phyloP scores from a whole-genome alignment of 345 rosid genomes.

The Limnanthes douglasii region DNA sequence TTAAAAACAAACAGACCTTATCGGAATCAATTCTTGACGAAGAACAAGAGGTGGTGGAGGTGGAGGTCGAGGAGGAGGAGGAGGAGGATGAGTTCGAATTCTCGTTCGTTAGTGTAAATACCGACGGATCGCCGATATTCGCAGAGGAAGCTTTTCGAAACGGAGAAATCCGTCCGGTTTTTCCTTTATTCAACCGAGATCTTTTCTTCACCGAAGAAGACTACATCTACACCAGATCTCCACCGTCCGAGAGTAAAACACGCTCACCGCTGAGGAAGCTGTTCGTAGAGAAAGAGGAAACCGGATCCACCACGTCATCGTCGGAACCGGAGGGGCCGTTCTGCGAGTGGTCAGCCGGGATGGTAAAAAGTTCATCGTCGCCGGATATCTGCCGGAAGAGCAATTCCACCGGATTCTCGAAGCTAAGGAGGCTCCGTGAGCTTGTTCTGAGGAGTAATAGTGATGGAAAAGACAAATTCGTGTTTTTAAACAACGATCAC shows the following conservation, averaged over 20 bases:
- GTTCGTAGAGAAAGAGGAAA: slow-evolving; percentile 30
- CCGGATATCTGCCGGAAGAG: slow-evolving; percentile 39
- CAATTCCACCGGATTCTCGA: slow-evolving; percentile 39
- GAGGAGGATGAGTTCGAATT: slow-evolving; percentile 26
- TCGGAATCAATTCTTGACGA: neutral
- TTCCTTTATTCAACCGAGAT: slow-evolving; percentile 25
- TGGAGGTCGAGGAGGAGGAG: slow-evolving; percentile 6
- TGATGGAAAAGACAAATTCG: slow-evolving; percentile 34
- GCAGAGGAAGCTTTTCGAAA: slow-evolving; percentile 33
- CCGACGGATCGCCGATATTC: slow-evolving; percentile 22
- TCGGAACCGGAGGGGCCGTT: slow-evolving; percentile 33
- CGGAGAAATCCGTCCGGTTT: slow-evolving; percentile 41
- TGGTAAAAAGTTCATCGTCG: slow-evolving; percentile 7
- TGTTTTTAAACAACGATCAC: slow-evolving; percentile 15
- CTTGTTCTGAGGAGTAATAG: slow-evolving; percentile 34
- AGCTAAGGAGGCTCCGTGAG: slow-evolving; percentile 52
- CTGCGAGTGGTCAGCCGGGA: slow-evolving; percentile 19
- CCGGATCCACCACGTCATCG: slow-evolving; percentile 16
- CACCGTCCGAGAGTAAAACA: neutral
- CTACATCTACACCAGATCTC: too few relatives aligned
- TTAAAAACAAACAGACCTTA: too few relatives aligned
- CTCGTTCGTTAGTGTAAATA: slow-evolving; percentile 22
- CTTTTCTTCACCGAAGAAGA: slow-evolving; percentile 6
- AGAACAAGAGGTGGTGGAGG: neutral
- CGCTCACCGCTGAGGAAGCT: slow-evolving; percentile 42